A percentile compares a stretch with the other conserved stretches of the same genome.
Evolutionary conservation across 164 flowering plant species (phyloP).

Genomic region (Pachysandra terminalis): DNA sequence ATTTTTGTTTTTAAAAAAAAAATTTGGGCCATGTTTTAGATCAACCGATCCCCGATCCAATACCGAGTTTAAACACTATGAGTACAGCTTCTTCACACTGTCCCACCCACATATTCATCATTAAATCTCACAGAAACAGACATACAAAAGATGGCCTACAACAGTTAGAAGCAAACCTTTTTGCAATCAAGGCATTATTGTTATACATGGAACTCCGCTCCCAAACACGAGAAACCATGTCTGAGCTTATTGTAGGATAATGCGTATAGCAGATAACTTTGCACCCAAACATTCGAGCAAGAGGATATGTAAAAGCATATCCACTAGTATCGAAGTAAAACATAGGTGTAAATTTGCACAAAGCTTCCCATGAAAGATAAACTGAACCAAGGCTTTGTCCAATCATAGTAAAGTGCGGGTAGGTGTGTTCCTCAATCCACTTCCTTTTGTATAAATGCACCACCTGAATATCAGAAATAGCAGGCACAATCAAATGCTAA

Average conservation of each 20-base stretch:
- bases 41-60: too few species aligned
- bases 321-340: slow-evolving; percentile 91
- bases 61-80: too few species aligned
- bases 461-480: slow-evolving; percentile 42
- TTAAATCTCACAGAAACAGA: not conserved
- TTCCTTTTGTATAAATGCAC: slow-evolving; percentile 73
- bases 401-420: slow-evolving; percentile 90
- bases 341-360: slow-evolving; percentile 66
- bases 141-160: not conserved
- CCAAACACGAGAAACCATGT: slow-evolving; percentile 90
- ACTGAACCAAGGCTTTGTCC: slow-evolving; percentile 95
- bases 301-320: slow-evolving; percentile 94
- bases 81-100: not conserved
- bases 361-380: slow-evolving; percentile 88
- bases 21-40: too few species aligned
- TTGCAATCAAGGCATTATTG: slow-evolving; percentile 62
- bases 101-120: not conserved
- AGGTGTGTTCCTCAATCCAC: slow-evolving; percentile 90
- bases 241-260: slow-evolving; percentile 92
- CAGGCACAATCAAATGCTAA: slow-evolving; percentile 2
- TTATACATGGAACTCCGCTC: slow-evolving; percentile 66
- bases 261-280: slow-evolving; percentile 89
- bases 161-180: slow-evolving; percentile 45
- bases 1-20: too few species aligned
- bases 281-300: slow-evolving; percentile 90